Evolutionary conservation across 2,329 filamentous ascomycete species (phyloP), one percentile per base, ranked within the genome.

Genomic region (Teratosphaeria destructans): DNA sequence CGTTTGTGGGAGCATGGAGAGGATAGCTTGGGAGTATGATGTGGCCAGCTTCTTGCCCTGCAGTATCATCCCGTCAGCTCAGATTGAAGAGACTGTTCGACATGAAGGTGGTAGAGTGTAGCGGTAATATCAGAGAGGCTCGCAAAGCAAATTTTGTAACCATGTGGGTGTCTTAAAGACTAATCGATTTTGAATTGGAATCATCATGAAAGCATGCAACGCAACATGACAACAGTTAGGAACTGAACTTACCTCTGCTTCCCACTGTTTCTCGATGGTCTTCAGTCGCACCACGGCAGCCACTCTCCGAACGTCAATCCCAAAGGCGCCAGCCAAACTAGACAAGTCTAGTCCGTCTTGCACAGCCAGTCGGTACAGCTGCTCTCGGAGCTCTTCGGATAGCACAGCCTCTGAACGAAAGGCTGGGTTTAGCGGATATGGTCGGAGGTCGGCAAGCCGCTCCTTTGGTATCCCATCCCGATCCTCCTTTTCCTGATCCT

Each of bases 81-180:
- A 11, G 11, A 32, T 47, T 10, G 6, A 19, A 16, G 1, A 32
- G 65, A 61, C 63, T 8, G 34, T 27, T 52, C 8, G 32, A 35
- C 27, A 27, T 37, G 12, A 37, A 14, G 5, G 43, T 47, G 27
- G 29, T 32, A 52, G 14, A 29, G 10, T 6, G 5, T 19, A 16
- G 56, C 56, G 47, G 57, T 26, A 67, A 67, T 27, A 43, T 90
- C 87, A 90, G 87, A 87, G 84, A 87, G 83, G 83, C 81, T 84
- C 81, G 82, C 81, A 86, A 86, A 84, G 82, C 81, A 83, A 78
- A 79, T 79, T 83, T 82, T 87, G 80, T 93, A 93, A 96, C 89
- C 90, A 94, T 86, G 81, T 85, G 74, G 79, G 75, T 85, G 92
- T 97, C 92, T 96, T 96, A 82, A 95, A 96, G 93, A 97, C 93